Conservation (phyloP, 179 eudicot species). For the Patellifolia procumbens region DNA sequence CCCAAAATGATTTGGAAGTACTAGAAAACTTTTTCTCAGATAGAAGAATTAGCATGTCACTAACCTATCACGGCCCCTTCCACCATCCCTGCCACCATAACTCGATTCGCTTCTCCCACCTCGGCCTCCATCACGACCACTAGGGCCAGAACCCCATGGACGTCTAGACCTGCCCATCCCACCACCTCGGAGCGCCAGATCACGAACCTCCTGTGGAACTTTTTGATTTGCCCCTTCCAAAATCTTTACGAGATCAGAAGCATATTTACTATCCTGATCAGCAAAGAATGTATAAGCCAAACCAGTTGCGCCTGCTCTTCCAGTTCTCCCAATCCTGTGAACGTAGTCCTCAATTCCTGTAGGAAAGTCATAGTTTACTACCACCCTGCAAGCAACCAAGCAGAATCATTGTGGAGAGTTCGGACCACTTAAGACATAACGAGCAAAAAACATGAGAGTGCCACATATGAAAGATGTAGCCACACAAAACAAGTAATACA, state of each 20-base stretch:
- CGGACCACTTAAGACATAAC: neutral
- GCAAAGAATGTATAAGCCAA: constrained; percentile 76
- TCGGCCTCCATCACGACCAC: constrained; percentile 71
- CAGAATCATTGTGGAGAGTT: neutral
- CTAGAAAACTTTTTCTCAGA: neutral
- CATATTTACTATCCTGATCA: constrained; percentile 87
- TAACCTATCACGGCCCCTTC: constrained; percentile 43
- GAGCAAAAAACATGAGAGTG: too few relatives aligned
- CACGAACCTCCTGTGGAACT: constrained; percentile 82
- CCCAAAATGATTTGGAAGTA: neutral
- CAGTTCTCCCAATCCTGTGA: constrained; percentile 98
- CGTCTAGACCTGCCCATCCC: constrained; percentile 60
- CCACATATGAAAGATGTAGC: neutral
- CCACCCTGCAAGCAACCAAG: constrained; percentile 63
- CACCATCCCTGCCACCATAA: constrained; percentile 51
- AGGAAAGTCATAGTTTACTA: constrained; percentile 93
- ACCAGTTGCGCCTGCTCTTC: constrained; percentile 98
- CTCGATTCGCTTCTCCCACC: constrained; percentile 63
- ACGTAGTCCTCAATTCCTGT: constrained; percentile 96
- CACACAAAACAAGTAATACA: neutral
- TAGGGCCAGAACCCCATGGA: constrained; percentile 66
- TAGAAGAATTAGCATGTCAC: neutral
- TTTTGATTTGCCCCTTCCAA: constrained; percentile 89
- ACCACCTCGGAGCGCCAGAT: constrained; percentile 78
- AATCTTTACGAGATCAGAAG: constrained; percentile 80